These are phyloP conservation scores for Neonothopanus nambi DNA, from an alignment of 1,284 basidiomycete species.

Conservation along the genomic window DNA sequence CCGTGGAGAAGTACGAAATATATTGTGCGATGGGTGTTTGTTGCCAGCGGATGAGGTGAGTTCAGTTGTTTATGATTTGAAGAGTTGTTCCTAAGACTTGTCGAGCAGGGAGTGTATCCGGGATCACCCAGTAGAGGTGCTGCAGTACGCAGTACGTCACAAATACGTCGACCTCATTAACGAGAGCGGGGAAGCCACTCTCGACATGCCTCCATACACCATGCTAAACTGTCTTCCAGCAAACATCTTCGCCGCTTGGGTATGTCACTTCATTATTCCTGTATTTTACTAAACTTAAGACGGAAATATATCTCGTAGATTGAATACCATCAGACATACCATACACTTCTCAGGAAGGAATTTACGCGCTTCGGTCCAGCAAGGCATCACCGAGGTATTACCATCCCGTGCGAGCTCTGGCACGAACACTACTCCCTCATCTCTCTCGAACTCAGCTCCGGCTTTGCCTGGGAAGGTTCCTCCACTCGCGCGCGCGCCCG, in stretches of 20 bases:
- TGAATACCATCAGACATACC: constrained; percentile 14
- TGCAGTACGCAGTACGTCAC: constrained; percentile 16
- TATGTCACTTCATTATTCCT: not conserved
- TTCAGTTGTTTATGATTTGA: not conserved
- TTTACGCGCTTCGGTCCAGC: constrained; percentile 18
- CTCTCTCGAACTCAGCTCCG: constrained; percentile 8
- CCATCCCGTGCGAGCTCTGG: constrained; percentile 17
- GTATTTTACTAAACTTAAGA: not conserved
- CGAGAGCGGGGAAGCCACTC: constrained; percentile 16
- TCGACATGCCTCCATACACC: constrained; percentile 15
- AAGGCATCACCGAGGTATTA: constrained; percentile 12
- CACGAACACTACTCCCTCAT: constrained; percentile 19
- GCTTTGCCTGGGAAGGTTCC: constrained; percentile 1
- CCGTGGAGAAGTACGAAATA: constrained; percentile 33
- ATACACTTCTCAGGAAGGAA: constrained; percentile 17
- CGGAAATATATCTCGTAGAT: constrained; percentile 5
- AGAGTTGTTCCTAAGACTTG: not conserved
- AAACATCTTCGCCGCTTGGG: constrained; percentile 19
- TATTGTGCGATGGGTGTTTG: constrained; percentile 30
- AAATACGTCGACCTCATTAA: constrained; percentile 17
- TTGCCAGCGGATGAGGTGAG: constrained; percentile 19
- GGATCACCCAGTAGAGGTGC: constrained; percentile 15
- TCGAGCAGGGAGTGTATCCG: constrained; percentile 13
- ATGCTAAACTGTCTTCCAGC: constrained; percentile 15
- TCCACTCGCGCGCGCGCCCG: not conserved